A percentile compares a stretch with the other conserved stretches of the same genome.
Conservation (phyloP, 2,329 filamentous ascomycete genomes). For the Cercospora sp. region DNA sequence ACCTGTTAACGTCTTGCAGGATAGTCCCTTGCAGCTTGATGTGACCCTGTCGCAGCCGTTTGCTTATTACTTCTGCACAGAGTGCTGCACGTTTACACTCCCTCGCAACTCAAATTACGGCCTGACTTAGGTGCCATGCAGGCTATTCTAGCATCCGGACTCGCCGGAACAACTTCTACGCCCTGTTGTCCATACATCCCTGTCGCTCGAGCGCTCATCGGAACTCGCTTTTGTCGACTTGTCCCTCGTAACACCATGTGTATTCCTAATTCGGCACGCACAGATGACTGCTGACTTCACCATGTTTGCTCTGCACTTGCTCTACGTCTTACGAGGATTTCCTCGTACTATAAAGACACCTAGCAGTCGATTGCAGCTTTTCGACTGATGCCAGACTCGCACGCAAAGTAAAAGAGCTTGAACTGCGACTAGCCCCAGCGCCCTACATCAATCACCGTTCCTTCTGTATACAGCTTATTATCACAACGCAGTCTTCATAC, state of each 20-base stretch:
- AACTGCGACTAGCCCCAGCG: not conserved
- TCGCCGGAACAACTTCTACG: no score
- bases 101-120: no score
- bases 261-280: not conserved
- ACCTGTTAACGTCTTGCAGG: no score
- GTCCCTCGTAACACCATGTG: not conserved
- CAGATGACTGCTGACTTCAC: not conserved
- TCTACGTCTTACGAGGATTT: not conserved
- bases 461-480: not conserved
- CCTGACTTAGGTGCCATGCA: no score
- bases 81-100: no score
- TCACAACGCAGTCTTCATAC: not conserved
- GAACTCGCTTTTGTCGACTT: no score
- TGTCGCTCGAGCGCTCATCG: no score
- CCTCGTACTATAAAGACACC: not conserved
- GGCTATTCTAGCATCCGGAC: no score
- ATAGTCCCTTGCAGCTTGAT: no score
- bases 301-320: not conserved
- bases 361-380: not conserved
- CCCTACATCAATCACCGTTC: not conserved
- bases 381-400: not conserved
- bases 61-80: no score
- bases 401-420: not conserved
- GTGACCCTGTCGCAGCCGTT: no score
- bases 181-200: no score